phyloP scores from a whole-genome alignment of 2,329 filamentous ascomycete species.

The Amphichorda felina region DNA sequence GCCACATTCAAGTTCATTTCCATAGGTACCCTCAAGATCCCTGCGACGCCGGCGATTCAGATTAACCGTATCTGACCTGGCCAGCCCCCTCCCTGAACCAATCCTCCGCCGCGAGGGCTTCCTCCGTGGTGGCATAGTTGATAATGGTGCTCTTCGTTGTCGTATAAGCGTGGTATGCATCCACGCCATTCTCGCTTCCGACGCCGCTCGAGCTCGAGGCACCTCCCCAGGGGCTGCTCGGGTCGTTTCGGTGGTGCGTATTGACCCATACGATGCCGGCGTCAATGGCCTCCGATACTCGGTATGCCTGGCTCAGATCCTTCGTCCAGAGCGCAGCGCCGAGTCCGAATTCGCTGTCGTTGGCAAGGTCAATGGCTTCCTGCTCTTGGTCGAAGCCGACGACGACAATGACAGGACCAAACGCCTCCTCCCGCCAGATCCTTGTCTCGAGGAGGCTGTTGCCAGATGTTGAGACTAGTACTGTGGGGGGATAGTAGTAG shows the following conservation, averaged over 20 bases:
- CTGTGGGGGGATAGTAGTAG: conserved; percentile 73
- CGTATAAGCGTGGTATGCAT: conserved; percentile 48
- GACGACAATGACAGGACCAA: conserved; percentile 85
- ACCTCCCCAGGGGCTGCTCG: conserved; percentile 60
- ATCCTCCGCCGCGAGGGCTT: conserved; percentile 41
- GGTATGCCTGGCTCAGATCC: conserved; percentile 61
- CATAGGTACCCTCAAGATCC: no score
- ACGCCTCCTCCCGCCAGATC: conserved; percentile 77
- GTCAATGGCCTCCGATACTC: conserved; percentile 70
- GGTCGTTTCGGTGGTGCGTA: conserved; percentile 59
- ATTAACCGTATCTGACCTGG: conserved; percentile 30
- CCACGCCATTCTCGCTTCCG: conserved; percentile 61
- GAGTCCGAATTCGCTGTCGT: conserved; percentile 86
- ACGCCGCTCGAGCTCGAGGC: conserved; percentile 50
- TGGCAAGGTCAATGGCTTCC: conserved; percentile 68
- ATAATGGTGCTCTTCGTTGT: conserved; percentile 55
- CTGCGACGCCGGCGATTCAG: no score
- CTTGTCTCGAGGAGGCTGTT: conserved; percentile 37
- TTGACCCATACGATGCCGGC: conserved; percentile 96
- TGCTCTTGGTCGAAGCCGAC: conserved; percentile 67
- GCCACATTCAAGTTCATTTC: not conserved
- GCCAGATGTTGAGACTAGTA: conserved; percentile 34
- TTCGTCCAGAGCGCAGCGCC: conserved; percentile 96
- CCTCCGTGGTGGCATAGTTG: conserved; percentile 50
- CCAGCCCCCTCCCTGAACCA: conserved; percentile 53